A percentile compares a stretch with the other conserved stretches of the same genome.
phyloP scores from a whole-genome alignment of 2,329 filamentous ascomycete genomes.

The Simplicillium sp. region DNA sequence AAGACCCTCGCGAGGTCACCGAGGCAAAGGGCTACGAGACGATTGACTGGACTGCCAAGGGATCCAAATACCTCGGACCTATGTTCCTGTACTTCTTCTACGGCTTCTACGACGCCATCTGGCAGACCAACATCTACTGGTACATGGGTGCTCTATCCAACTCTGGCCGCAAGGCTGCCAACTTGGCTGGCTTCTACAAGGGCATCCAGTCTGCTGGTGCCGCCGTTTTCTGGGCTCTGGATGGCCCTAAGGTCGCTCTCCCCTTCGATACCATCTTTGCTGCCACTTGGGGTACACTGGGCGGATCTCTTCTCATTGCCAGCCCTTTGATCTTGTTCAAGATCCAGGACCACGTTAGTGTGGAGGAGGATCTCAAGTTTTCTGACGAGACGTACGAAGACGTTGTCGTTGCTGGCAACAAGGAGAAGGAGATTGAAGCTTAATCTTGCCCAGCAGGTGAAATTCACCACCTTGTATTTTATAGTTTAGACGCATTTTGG shows the following conservation, averaged over 20 bases:
- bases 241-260: constrained; percentile 39
- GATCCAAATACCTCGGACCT: constrained; percentile 53
- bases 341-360: constrained; percentile 69
- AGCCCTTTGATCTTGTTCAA: constrained; percentile 69
- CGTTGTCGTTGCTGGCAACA: constrained; percentile 27
- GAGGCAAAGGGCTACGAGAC: constrained; percentile 29
- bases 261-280: constrained; percentile 66
- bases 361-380: constrained; percentile 77
- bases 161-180: constrained; percentile 81
- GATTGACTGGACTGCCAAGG: constrained; percentile 56
- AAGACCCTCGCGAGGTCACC: constrained; percentile 25
- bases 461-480: not conserved
- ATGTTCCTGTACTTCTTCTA: constrained; percentile 91
- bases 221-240: constrained; percentile 65
- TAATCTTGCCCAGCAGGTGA: not conserved
- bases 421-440: not conserved
- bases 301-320: constrained; percentile 65
- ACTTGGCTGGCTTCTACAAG: constrained; percentile 86
- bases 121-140: constrained; percentile 91
- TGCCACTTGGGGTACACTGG: constrained; percentile 63
- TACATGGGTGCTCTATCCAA: constrained; percentile 24
- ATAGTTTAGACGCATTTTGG: too few species aligned
- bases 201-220: constrained; percentile 76
- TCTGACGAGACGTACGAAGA: constrained; percentile 75
- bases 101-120: constrained; percentile 79